Percentiles rank a stretch among this genome's conserved stretches.
Conservation (phyloP, 768 basidiomycete genomes). For the Galerina sulciceps region DNA sequence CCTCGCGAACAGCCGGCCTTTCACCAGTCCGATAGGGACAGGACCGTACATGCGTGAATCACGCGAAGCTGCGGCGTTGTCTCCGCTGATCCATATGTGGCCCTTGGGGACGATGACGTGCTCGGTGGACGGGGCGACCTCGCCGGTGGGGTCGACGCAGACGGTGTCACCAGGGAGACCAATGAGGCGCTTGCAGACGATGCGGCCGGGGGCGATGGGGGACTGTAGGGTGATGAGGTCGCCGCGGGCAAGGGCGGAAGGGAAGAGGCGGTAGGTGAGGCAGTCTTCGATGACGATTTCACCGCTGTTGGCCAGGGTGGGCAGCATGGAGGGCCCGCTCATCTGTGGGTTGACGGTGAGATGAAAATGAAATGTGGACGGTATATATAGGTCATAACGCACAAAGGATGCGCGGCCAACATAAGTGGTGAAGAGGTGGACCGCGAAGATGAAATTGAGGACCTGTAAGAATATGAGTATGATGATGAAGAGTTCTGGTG, state of each 20-base stretch:
- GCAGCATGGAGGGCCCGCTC: slow-evolving; percentile 80
- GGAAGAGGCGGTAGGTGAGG: slow-evolving; percentile 54
- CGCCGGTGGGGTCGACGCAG: slow-evolving; percentile 85
- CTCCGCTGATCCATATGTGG: slow-evolving; percentile 90
- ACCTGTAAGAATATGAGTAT: slow-evolving; percentile 39
- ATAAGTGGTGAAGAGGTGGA: slow-evolving; percentile 69
- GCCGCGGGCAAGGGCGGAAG: slow-evolving; percentile 62
- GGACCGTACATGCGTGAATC: slow-evolving; percentile 96
- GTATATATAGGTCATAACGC: slow-evolving; percentile 8
- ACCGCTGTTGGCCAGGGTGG: slow-evolving; percentile 63
- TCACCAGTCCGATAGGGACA: slow-evolving; percentile 79
- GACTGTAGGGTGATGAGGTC: slow-evolving; percentile 78
- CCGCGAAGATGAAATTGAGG: slow-evolving; percentile 56
- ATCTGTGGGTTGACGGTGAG: slow-evolving; percentile 45
- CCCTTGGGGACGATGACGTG: slow-evolving; percentile 83
- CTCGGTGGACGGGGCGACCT: slow-evolving; percentile 63
- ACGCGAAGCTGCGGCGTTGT: slow-evolving; percentile 81
- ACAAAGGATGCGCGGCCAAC: slow-evolving; percentile 61
- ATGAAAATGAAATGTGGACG: background rate
- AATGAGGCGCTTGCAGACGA: slow-evolving; percentile 88
- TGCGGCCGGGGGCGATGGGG: slow-evolving; percentile 64
- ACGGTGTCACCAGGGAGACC: slow-evolving; percentile 90
- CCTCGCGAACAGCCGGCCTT: slow-evolving; percentile 66
- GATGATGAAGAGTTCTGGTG: background rate
- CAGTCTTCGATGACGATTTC: slow-evolving; percentile 71